Base-by-base conservation (phyloP, 2,329 filamentous ascomycete genomes). In the Fusarium drepaniforme region DNA sequence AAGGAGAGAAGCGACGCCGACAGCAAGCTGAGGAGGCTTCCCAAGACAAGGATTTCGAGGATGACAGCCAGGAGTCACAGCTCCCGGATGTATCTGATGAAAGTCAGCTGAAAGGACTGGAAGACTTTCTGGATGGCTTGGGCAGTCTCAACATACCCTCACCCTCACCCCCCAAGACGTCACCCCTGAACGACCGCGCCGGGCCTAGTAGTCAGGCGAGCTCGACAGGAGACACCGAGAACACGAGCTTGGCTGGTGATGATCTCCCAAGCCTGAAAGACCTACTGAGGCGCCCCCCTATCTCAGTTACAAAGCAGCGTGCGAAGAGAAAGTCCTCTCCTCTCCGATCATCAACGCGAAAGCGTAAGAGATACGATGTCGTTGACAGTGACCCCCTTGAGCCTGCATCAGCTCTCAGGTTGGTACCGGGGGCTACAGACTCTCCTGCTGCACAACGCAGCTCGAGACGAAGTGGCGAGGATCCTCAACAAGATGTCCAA, bases 1-100 rank as follows among this genome's bases (percentile, higher is more conserved):
- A 81, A 67, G 59, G 77, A 65, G 72, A 80, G 51, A 78, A 78
- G 33, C 67, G 61, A 49, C 68, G 71, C 21, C 76, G 81, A 38
- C 84, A 86, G 15, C 84, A 87, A 8, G 86, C 87, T 66, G 88
- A 85, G 0, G 86, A 88, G 44, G 84, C 85, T 0, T 75, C 70
- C 7, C 86, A 87, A 71, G 88, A 90, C 64, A 83, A 84, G 62
- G 87, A 89, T 8, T 90, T 89, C 59, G 83, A 87, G 63, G 85
- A 89, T 4, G 86, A 87, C 33, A 90, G 86, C 67, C 88, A 90
- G 72, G 82, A 83, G 35, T 84, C 81, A 4, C 72, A 71, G 11
- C 70, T 76, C 6, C 80, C 77, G 8, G 78, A 81, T 4, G 73
- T 80, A 23, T 79, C 80, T 1, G 82, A 83, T 30, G 84, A 85